phyloP scores from a whole-genome alignment of 2,329 filamentous ascomycete genomes.

The Monosporascus cannonballus region DNA sequence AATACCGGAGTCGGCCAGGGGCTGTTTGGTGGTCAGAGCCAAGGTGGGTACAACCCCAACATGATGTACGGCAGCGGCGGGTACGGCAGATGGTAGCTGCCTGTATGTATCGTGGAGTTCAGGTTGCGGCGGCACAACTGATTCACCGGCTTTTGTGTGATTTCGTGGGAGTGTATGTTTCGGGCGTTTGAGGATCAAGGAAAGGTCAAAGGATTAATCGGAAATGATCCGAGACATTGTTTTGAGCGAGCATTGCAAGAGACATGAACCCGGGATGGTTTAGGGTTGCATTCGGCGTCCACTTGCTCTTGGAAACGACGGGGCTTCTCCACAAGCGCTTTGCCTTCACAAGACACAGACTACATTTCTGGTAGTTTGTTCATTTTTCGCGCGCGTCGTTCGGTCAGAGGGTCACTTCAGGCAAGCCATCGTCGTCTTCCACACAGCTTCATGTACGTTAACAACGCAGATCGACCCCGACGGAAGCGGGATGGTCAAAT shows the following conservation, averaged over 20 bases:
- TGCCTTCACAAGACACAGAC: constrained; percentile 25
- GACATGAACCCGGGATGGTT: constrained; percentile 27
- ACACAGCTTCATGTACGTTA: constrained; percentile 61
- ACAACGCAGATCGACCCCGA: constrained; percentile 37
- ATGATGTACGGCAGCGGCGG: constrained; percentile 72
- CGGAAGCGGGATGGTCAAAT: constrained; percentile 40
- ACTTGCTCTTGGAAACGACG: constrained; percentile 29
- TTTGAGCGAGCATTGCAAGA: constrained; percentile 42
- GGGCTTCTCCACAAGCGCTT: constrained; percentile 23
- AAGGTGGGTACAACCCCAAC: constrained; percentile 91
- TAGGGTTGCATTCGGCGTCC: constrained; percentile 30
- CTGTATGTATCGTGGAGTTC: constrained; percentile 10
- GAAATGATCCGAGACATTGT: constrained; percentile 30
- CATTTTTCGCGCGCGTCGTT: constrained; percentile 22
- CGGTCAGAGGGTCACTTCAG: constrained; percentile 43
- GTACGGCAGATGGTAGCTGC: constrained; percentile 59
- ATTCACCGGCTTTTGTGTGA: constrained; percentile 24
- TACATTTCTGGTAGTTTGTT: constrained; percentile 18
- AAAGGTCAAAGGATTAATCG: constrained; percentile 21
- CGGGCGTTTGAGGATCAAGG: constrained; percentile 19
- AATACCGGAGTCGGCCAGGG: constrained; percentile 82
- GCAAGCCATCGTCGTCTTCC: constrained; percentile 68
- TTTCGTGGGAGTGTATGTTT: constrained; percentile 19
- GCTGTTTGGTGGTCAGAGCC: constrained; percentile 78
- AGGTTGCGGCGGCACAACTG: constrained; percentile 15